Evolutionary conservation across 345 rosid species (phyloP).

Genomic region (Populus nigra): DNA sequence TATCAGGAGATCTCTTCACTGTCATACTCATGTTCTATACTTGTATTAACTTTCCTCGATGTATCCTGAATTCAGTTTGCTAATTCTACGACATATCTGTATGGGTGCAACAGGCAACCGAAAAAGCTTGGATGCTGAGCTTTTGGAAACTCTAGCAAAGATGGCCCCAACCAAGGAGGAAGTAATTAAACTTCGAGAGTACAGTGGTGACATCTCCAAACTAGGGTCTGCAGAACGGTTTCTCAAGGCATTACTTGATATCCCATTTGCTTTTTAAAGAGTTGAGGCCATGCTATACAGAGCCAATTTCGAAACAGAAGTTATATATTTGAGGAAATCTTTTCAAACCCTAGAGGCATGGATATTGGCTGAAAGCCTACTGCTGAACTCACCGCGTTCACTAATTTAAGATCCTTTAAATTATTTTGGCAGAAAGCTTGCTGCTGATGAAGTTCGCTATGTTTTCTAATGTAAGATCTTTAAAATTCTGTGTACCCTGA

Average conservation of each 20-base stretch:
- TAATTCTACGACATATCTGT: constrained; percentile 4
- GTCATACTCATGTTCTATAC: background rate
- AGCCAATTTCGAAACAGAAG: constrained; percentile 91
- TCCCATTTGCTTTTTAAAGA: constrained; percentile 91
- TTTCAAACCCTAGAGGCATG: constrained; percentile 87
- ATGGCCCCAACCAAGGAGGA: constrained; percentile 99
- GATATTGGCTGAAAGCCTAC: background rate
- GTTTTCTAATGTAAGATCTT: background rate
- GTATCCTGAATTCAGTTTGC: constrained; percentile 5
- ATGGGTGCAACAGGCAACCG: constrained; percentile 66
- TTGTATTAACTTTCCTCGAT: background rate
- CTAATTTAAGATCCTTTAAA: background rate
- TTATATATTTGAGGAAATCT: constrained; percentile 75
- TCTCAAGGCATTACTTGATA: constrained; percentile 82
- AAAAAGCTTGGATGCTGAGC: constrained; percentile 84
- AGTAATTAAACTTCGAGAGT: constrained; percentile 87
- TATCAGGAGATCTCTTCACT: background rate
- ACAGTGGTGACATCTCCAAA: constrained; percentile 63
- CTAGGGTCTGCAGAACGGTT: constrained; percentile 91
- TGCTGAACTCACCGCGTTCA: background rate
- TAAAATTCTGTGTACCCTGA: background rate
- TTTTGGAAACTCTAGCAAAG: constrained; percentile 87
- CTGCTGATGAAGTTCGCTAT: background rate
- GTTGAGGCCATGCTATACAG: constrained; percentile 95
- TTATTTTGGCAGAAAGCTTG: background rate